phyloP scores from a whole-genome alignment of 805 yeast species.

The Pichia occidentalis region DNA sequence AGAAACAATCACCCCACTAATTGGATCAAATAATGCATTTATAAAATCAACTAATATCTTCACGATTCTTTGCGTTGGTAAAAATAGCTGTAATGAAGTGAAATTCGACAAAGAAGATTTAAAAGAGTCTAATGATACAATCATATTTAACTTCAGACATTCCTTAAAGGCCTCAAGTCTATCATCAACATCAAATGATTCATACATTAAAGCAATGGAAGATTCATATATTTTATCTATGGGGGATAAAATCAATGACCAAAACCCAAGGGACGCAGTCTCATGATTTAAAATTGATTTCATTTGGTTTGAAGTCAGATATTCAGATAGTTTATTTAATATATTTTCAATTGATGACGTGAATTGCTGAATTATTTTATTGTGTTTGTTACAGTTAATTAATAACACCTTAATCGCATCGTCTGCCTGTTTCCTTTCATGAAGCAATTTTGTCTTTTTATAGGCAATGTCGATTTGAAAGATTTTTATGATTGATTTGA shows the following conservation, averaged over 20 bases:
- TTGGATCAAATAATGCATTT: conserved; percentile 57
- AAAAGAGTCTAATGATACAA: conserved; percentile 40
- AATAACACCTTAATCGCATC: conserved; percentile 20
- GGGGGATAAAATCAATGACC: conserved; percentile 71
- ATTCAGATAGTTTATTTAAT: conserved; percentile 24
- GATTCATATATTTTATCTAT: conserved; percentile 52
- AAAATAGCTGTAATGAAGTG: conserved; percentile 16
- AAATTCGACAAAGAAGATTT: conserved; percentile 23
- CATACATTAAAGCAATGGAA: conserved; percentile 65
- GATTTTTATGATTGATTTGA: conserved; percentile 16
- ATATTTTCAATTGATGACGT: conserved; percentile 19
- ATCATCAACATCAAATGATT: conserved; percentile 73
- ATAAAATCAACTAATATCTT: conserved; percentile 70
- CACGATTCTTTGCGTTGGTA: conserved; percentile 43
- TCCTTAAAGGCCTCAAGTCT: conserved; percentile 67
- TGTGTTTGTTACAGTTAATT: conserved; percentile 24
- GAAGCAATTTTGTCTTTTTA: conserved; percentile 15
- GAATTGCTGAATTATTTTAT: conserved; percentile 19
- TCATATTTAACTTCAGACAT: conserved; percentile 40
- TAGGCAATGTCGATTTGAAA: conserved; percentile 22
- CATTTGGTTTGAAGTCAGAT: conserved; percentile 15
- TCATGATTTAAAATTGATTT: conserved; percentile 34
- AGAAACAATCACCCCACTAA: conserved; percentile 44
- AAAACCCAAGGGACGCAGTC: conserved; percentile 53
- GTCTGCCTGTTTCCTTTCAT: conserved; percentile 10